phyloP scores from a whole-genome alignment of 2,329 filamentous ascomycete genomes.

The Microcyclospora tardicrescens region DNA sequence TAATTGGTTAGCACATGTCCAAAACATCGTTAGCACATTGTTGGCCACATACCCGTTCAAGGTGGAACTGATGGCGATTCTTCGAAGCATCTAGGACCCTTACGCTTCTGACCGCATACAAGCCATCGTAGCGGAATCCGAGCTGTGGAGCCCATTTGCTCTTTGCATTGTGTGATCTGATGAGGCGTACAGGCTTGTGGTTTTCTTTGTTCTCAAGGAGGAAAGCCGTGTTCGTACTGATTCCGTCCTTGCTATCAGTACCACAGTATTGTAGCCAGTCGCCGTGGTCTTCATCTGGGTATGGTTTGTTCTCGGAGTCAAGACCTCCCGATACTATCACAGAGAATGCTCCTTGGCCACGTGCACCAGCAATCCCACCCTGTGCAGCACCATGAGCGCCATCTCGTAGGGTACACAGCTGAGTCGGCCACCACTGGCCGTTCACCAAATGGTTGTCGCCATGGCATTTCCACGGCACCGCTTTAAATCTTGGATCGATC shows the following conservation, averaged over 20 bases:
- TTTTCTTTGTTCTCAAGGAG: constrained; percentile 29
- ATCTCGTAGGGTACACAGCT: constrained; percentile 37
- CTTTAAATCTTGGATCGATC: constrained; percentile 13
- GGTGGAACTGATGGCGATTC: constrained; percentile 36
- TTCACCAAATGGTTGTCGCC: constrained; percentile 10
- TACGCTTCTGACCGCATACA: constrained; percentile 36
- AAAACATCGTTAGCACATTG: too few relatives aligned
- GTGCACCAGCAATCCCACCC: constrained; percentile 40
- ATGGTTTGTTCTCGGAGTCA: constrained; percentile 17
- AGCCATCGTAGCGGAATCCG: constrained; percentile 46
- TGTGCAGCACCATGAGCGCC: constrained; percentile 40
- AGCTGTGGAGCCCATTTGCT: constrained; percentile 32
- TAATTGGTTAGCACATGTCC: too few relatives aligned
- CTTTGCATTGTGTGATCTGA: constrained; percentile 33
- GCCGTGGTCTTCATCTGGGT: constrained; percentile 39
- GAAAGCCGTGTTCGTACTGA: constrained; percentile 28
- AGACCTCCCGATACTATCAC: constrained; percentile 39
- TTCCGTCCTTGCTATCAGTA: constrained; percentile 28
- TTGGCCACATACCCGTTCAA: constrained; percentile 24
- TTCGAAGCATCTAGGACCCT: constrained; percentile 29
- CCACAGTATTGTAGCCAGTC: constrained; percentile 40
- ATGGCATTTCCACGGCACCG: too few relatives aligned
- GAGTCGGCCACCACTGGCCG: constrained; percentile 44
- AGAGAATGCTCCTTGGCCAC: constrained; percentile 37
- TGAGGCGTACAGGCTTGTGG: constrained; percentile 35